Conservation (phyloP, 139 green algal species). For the Desmodesmus armatus region DNA sequence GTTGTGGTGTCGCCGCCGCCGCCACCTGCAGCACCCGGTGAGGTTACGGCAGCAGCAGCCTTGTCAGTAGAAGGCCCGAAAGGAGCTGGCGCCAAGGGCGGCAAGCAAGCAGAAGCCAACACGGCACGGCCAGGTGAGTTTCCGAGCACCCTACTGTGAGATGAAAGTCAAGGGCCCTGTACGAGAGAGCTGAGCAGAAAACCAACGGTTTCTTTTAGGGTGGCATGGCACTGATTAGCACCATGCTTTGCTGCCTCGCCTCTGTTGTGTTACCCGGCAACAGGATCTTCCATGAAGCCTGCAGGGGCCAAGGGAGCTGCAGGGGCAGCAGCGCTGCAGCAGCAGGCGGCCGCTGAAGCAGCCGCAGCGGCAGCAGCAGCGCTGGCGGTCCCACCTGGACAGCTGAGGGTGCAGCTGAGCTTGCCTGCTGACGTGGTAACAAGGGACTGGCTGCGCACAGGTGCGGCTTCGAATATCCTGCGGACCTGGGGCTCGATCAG, state of each 20-base stretch:
- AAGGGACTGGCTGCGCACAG: slow-evolving; percentile 16
- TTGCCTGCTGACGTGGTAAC: not conserved
- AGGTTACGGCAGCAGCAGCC: not conserved
- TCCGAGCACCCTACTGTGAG: not conserved
- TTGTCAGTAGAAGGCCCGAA: not conserved
- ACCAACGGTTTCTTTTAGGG: not conserved
- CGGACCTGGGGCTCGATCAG: not conserved
- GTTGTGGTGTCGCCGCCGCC: slow-evolving; percentile 15
- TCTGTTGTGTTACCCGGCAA: not conserved
- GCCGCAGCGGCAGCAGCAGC: not conserved
- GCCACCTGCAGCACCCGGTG: not conserved
- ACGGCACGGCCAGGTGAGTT: not conserved
- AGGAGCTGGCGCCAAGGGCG: not conserved
- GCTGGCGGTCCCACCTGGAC: not conserved
- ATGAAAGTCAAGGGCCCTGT: not conserved
- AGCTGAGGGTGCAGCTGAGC: slow-evolving; percentile 7
- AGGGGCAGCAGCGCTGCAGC: too few relatives aligned
- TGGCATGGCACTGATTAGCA: not conserved
- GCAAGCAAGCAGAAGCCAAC: not conserved
- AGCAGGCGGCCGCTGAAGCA: not conserved
- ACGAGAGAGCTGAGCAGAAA: not conserved
- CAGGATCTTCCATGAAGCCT: not conserved
- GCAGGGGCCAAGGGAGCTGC: not conserved
- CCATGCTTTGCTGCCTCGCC: not conserved
- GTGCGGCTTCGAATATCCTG: not conserved